Conservation (phyloP, 2,329 filamentous ascomycete genomes). For the Colletotrichum musae region DNA sequence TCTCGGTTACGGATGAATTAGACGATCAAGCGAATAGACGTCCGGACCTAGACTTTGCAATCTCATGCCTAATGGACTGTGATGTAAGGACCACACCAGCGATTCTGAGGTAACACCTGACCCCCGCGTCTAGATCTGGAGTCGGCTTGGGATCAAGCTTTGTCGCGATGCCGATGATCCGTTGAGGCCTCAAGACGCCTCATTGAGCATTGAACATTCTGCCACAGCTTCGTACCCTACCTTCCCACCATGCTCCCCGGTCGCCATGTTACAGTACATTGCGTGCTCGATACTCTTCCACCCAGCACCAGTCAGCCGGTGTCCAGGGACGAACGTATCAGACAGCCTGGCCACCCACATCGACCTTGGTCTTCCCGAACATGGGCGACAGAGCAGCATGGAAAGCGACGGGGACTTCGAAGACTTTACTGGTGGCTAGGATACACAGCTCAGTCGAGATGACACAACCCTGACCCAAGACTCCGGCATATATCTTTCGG, state of each 20-base stretch:
- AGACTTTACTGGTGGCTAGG: conserved; percentile 10
- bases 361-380: not conserved
- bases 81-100: not conserved
- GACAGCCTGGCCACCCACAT: not conserved
- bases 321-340: too few relatives aligned
- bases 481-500: conserved; percentile 13
- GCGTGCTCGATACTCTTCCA: conserved; percentile 33
- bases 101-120: not conserved
- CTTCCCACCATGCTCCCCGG: conserved; percentile 46
- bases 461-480: conserved; percentile 22
- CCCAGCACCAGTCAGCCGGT: not conserved
- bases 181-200: conserved; percentile 25
- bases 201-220: conserved; percentile 55
- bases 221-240: conserved; percentile 50
- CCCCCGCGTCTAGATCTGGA: conserved; percentile 22
- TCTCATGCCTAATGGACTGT: not conserved
- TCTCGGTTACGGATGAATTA: conserved; percentile 10
- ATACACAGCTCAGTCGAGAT: not conserved
- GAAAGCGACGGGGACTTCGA: not conserved
- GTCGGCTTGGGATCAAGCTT: conserved; percentile 27
- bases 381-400: not conserved
- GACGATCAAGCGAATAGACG: not conserved
- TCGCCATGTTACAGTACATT: conserved; percentile 45
- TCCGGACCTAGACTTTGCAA: not conserved
- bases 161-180: not conserved